Conservation (phyloP, 768 basidiomycete genomes). For the Trametes meyenii region DNA sequence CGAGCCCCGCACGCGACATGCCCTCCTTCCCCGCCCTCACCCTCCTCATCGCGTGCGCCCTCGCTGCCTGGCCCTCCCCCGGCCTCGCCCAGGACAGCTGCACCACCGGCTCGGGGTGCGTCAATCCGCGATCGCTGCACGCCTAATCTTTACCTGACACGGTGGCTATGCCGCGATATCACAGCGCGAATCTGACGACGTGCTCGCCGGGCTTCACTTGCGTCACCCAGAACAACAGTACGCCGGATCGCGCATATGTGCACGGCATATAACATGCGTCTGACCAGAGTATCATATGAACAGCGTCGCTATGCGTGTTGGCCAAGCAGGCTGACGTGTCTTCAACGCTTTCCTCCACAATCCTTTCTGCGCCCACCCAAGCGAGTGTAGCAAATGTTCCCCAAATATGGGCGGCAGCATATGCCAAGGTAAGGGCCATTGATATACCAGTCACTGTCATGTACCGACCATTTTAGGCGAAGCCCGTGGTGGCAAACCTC, state of each 20-base stretch:
- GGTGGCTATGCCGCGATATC: not conserved
- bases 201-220: slow-evolving; percentile 19
- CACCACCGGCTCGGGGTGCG: slow-evolving; percentile 13
- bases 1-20: slow-evolving; percentile 4
- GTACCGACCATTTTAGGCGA: slow-evolving; percentile 39
- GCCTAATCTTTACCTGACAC: not conserved
- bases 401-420: slow-evolving; percentile 56
- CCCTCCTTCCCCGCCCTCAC: not conserved
- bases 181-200: slow-evolving; percentile 15
- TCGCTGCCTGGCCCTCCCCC: not conserved
- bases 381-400: slow-evolving; percentile 33
- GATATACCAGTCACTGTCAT: not conserved
- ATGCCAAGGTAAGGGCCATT: slow-evolving; percentile 45
- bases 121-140: not conserved
- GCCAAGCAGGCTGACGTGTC: not conserved
- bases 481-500: slow-evolving; percentile 48
- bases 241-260: not conserved
- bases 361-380: not conserved
- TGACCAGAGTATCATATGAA: not conserved
- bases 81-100: not conserved
- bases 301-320: slow-evolving; percentile 14
- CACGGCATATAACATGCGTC: not conserved
- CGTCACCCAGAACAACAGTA: slow-evolving; percentile 15
- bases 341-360: not conserved
- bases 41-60: slow-evolving; percentile 9